Conservation (phyloP, 2,329 filamentous ascomycete species). For the Fusarium redolens region DNA sequence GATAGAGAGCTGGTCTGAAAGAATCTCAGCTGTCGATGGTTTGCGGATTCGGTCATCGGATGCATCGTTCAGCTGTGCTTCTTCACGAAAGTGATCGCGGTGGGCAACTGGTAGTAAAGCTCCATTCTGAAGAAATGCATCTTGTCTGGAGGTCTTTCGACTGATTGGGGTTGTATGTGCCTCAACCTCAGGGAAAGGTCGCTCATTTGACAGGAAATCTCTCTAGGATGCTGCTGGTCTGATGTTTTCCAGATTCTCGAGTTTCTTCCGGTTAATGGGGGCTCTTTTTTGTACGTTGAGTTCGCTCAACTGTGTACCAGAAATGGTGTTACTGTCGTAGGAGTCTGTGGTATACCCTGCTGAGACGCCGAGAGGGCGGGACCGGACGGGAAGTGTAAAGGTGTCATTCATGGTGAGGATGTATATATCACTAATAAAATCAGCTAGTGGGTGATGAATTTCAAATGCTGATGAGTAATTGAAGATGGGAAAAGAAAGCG, state of each 20-base stretch:
- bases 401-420: slow-evolving; percentile 33
- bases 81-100: slow-evolving; percentile 15
- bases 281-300: slow-evolving; percentile 11
- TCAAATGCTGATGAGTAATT: slow-evolving; percentile 2
- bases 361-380: not conserved
- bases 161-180: slow-evolving; percentile 11
- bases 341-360: not conserved
- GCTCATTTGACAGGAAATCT: not conserved
- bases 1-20: slow-evolving; percentile 34
- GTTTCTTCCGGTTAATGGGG: not conserved
- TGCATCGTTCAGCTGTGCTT: slow-evolving; percentile 16
- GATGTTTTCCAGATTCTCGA: slow-evolving; percentile 15
- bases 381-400: slow-evolving; percentile 28
- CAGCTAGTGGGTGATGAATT: not conserved
- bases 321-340: slow-evolving; percentile 1
- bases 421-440: not conserved
- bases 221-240: slow-evolving; percentile 11
- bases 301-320: not conserved
- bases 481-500: not conserved
- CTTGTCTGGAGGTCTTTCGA: slow-evolving; percentile 23
- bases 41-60: not conserved
- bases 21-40: slow-evolving; percentile 9
- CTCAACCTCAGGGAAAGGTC: slow-evolving; percentile 13
- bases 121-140: slow-evolving; percentile 19
- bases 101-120: not conserved